phyloP scores from a whole-genome alignment of 192 early-diverging fungal genomes.

The Rhizophagus prolifer region DNA sequence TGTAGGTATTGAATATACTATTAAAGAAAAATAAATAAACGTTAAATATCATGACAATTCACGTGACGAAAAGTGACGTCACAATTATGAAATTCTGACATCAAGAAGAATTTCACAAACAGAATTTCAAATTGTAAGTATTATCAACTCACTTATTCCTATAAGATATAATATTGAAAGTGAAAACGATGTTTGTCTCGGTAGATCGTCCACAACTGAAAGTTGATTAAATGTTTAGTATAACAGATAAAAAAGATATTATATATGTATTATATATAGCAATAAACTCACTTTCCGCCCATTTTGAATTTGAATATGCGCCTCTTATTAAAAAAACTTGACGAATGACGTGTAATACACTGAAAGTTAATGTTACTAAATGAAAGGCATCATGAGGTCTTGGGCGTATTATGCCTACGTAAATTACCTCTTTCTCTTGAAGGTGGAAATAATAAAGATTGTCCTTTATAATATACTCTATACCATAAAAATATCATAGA shows the following conservation, averaged over 20 bases:
- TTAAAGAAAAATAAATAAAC: background rate
- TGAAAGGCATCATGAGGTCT: constrained; percentile 17
- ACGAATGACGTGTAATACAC: background rate
- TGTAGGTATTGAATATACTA: constrained; percentile 11
- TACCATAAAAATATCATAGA: background rate
- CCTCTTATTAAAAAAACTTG: background rate
- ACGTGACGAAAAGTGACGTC: background rate
- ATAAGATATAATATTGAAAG: background rate
- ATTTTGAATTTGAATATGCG: background rate
- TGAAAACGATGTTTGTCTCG: background rate
- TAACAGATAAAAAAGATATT: background rate
- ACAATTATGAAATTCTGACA: no score
- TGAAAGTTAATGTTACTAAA: background rate
- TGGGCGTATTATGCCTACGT: background rate
- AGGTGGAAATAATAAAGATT: constrained; percentile 19
- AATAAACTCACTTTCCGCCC: background rate
- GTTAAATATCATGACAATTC: background rate
- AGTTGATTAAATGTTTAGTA: background rate
- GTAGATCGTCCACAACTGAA: constrained; percentile 1
- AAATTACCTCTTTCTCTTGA: constrained; percentile 12
- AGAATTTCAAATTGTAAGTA: no score
- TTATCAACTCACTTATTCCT: background rate
- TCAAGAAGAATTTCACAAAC: no score
- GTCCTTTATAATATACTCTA: background rate
- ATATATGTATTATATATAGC: background rate